Evolutionary conservation across 306 rosid genomes (phyloP), one percentile per base, ranked within the genome.

Genomic region (Dalbergia cultrata): DNA sequence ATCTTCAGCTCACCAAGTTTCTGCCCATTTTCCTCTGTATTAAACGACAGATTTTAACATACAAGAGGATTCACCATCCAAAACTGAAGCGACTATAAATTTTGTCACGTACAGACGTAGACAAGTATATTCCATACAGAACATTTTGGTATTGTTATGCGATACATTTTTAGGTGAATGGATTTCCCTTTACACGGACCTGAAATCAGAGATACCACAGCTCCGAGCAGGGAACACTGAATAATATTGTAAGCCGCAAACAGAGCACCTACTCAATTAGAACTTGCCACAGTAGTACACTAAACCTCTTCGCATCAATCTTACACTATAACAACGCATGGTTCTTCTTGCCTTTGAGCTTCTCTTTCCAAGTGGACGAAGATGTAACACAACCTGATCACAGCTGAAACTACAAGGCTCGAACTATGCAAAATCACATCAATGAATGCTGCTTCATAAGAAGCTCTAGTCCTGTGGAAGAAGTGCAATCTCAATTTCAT

Each of bases 401-500:
- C 44, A 53, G 76, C 78, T 63, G 68, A 76, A 57, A 70, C 77
- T 49, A 49, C 21, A 57, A 80, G 19, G 65, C 58, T 59, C 65
- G 44, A 61, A 69, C 61, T 61, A 61, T 0, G 65, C 79, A 57
- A 73, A 70, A 58, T 50, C 43, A 69, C 26, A 18, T 61, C 77
- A 57, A 68, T 49, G 77, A 72, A 22, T 9, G 34, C 57, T 21
- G 9, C 4, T 56, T 17, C 57, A 31, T 12, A 39, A 16, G 37
- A 85, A 79, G 57, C 56, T 72, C 84, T 90, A 91, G 61, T 95
- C 92, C 75, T 90, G 96, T 7, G 97, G 91, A 77, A 95, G 98
- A 80, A 95, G 98, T 4, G 99, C 98, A 45, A 95, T 95, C 89
- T 95, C 99, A 69, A 95, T 95, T 80, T 95, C 99, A 70, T 95